Evolutionary conservation across 352 stramenopile species (phyloP).

Genomic region (Globisporangium sylvaticum): DNA sequence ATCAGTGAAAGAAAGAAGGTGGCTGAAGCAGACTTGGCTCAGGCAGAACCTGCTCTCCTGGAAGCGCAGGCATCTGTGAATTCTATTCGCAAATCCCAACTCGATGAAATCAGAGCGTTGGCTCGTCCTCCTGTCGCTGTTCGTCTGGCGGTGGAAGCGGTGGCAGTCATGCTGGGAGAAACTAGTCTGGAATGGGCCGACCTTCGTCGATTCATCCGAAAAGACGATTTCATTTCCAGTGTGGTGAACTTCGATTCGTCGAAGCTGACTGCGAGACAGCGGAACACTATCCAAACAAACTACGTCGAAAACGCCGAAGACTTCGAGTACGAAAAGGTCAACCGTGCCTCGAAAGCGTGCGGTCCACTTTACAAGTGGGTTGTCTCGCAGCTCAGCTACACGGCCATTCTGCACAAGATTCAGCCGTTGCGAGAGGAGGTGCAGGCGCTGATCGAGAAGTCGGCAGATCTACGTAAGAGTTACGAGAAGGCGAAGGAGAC

Average conservation of each 20-base stretch:
- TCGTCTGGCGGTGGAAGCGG: constrained; percentile 95
- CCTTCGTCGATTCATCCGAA: constrained; percentile 96
- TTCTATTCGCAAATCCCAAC: constrained; percentile 97
- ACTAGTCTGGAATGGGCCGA: constrained; percentile 96
- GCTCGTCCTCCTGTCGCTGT: constrained; percentile 94
- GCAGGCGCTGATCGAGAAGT: constrained; percentile 94
- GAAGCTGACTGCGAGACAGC: constrained; percentile 92
- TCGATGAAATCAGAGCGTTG: constrained; percentile 98
- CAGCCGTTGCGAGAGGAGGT: constrained; percentile 98
- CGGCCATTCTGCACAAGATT: constrained; percentile 97
- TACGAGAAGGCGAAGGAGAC: constrained; percentile 92
- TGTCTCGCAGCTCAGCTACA: constrained; percentile 98
- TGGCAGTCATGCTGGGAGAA: constrained; percentile 98
- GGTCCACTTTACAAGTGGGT: constrained; percentile 99
- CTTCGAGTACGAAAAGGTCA: constrained; percentile 91
- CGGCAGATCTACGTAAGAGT: constrained; percentile 87
- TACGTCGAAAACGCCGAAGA: constrained; percentile 93
- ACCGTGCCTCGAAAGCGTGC: constrained; percentile 94
- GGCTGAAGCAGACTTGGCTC: constrained; percentile 95
- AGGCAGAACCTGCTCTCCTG: constrained; percentile 97
- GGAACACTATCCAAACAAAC: constrained; percentile 93
- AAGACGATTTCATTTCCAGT: constrained; percentile 98
- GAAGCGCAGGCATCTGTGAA: constrained; percentile 96
- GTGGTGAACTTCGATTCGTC: constrained; percentile 99
- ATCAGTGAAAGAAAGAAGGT: constrained; percentile 94